These are phyloP conservation scores for Raddia distichophylla DNA, from an alignment of 176 grass and related monocot species.

Conservation along the genomic window DNA sequence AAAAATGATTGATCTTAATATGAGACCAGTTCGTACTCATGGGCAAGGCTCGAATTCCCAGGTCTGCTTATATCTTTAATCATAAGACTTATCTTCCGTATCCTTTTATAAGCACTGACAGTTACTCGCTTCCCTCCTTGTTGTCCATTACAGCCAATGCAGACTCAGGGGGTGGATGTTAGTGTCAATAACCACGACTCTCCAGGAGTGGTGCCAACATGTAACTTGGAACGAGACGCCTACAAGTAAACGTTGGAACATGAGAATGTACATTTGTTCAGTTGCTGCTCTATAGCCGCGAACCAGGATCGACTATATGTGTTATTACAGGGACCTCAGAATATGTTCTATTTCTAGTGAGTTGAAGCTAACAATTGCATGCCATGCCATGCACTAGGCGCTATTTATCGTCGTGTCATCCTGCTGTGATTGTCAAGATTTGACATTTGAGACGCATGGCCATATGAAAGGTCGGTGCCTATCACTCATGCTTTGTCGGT, in stretches of 20 bases:
- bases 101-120: conserved; percentile 2
- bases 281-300: conserved; percentile 9
- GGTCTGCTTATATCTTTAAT: conserved; percentile 42
- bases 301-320: background rate
- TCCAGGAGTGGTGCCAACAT: conserved; percentile 60
- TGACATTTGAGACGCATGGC: background rate
- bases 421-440: conserved; percentile 15
- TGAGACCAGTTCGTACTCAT: conserved; percentile 60
- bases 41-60: conserved; percentile 84
- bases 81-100: background rate
- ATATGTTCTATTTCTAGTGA: conserved; percentile 26
- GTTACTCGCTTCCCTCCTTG: conserved; percentile 1
- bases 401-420: conserved; percentile 17
- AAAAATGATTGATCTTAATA: conserved; percentile 96
- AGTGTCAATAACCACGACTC: conserved; percentile 68
- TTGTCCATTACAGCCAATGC: conserved; percentile 40
- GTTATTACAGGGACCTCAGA: conserved; percentile 19
- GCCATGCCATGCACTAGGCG: conserved; percentile 34
- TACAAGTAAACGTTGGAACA: conserved; percentile 33
- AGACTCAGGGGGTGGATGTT: conserved; percentile 64
- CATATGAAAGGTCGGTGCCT: conserved; percentile 5
- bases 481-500: conserved; percentile 17
- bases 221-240: conserved; percentile 47
- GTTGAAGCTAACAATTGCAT: conserved; percentile 40
- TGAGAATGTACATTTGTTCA: conserved; percentile 49